Conservation (phyloP, 495 filamentous ascomycete species). For the Choiromyces venosus region DNA sequence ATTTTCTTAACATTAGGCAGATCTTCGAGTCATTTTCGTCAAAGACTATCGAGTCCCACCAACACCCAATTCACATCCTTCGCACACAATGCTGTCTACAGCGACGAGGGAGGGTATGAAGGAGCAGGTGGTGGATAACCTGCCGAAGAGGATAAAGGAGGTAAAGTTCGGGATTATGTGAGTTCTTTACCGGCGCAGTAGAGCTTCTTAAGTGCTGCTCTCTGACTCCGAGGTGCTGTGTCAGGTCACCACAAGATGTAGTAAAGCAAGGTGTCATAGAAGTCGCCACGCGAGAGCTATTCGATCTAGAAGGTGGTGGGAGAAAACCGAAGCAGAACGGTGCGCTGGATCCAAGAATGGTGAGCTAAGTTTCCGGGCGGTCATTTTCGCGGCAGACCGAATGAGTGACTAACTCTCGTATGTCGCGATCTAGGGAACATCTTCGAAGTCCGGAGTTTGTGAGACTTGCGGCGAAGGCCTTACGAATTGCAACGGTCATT, state of each 20-base stretch:
- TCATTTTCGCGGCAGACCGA: neutral
- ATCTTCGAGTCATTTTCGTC: neutral
- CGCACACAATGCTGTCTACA: constrained; percentile 27
- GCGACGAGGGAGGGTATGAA: constrained; percentile 50
- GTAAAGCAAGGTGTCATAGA: constrained; percentile 89
- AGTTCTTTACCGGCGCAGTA: constrained; percentile 34
- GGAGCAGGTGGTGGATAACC: constrained; percentile 78
- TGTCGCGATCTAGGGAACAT: constrained; percentile 59
- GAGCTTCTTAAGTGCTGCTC: constrained; percentile 17
- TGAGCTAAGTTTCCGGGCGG: constrained; percentile 31
- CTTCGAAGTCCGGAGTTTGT: constrained; percentile 68
- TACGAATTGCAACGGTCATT: constrained; percentile 84
- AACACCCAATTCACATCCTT: neutral
- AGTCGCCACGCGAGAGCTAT: constrained; percentile 83
- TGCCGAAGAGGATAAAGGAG: constrained; percentile 85
- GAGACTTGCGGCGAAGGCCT: constrained; percentile 73
- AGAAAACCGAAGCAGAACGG: constrained; percentile 69
- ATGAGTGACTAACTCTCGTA: neutral
- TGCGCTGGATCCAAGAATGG: constrained; percentile 75
- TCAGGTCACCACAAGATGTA: constrained; percentile 81
- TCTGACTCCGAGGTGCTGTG: constrained; percentile 17
- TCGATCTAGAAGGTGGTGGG: constrained; percentile 66
- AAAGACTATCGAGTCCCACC: neutral
- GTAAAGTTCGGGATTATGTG: constrained; percentile 90
- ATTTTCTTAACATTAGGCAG: neutral